Conservation (phyloP, 352 stramenopile species). For the Globisporangium barbulae region DNA sequence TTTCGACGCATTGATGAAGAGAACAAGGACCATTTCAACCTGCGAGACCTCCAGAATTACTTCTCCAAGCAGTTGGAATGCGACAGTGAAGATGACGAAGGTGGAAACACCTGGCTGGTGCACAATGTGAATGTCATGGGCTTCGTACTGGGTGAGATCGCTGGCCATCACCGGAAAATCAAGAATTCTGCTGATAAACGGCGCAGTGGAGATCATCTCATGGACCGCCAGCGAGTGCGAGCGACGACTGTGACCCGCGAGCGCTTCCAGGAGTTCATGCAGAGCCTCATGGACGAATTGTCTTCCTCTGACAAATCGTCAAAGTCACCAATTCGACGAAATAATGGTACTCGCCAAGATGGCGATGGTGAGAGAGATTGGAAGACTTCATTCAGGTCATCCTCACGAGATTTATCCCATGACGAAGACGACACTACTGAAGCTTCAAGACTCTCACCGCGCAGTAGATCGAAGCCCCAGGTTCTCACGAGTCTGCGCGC, state of each 20-base stretch:
- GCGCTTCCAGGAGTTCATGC: constrained; percentile 10
- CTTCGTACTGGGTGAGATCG: constrained; percentile 20
- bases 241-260: constrained; percentile 4
- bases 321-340: not conserved
- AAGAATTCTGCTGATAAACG: not conserved
- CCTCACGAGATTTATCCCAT: not conserved
- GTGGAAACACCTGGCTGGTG: not conserved
- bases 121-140: constrained; percentile 12
- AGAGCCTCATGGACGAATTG: not conserved
- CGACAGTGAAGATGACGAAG: not conserved
- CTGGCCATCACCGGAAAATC: constrained; percentile 1
- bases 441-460: not conserved
- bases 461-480: not conserved
- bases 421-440: not conserved
- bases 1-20: constrained; percentile 37
- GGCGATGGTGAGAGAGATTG: not conserved
- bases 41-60: constrained; percentile 24
- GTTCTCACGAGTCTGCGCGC: constrained; percentile 26
- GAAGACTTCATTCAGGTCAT: not conserved
- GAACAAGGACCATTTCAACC: constrained; percentile 45
- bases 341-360: not conserved
- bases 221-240: constrained; percentile 1
- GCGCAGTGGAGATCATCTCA: not conserved
- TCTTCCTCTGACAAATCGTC: not conserved
- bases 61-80: not conserved